Percentiles rank a stretch among this genome's conserved stretches.
Evolutionary conservation across 768 basidiomycete genomes (phyloP).

Genomic region (Lentinus brumalis): DNA sequence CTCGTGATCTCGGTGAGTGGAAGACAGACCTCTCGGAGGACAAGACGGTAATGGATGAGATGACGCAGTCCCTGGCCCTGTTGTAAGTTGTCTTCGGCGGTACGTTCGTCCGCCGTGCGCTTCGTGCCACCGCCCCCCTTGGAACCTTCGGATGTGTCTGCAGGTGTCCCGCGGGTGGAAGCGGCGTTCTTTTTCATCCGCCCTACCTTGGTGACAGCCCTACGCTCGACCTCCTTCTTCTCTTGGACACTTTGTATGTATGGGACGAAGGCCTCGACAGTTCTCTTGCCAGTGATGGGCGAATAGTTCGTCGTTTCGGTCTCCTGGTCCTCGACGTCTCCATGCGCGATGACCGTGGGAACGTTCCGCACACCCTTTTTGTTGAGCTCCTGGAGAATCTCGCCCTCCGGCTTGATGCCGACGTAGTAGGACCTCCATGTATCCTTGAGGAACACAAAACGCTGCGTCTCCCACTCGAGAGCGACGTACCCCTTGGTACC

Average conservation of each 20-base stretch:
- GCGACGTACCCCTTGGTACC: constrained; percentile 18
- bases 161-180: too few relatives aligned
- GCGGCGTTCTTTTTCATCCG: too few relatives aligned
- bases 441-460: constrained; percentile 19
- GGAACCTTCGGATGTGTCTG: too few relatives aligned
- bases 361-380: neutral
- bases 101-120: neutral
- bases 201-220: too few relatives aligned
- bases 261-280: neutral
- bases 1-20: neutral
- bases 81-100: neutral
- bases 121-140: too few relatives aligned
- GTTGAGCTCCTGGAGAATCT: neutral
- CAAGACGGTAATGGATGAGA: neutral
- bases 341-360: neutral
- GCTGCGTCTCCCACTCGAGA: constrained; percentile 3
- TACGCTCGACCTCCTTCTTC: too few relatives aligned
- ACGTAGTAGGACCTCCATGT: constrained; percentile 7
- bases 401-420: constrained; percentile 2
- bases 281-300: neutral
- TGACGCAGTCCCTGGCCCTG: neutral
- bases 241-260: too few relatives aligned
- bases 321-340: neutral
- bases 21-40: neutral
- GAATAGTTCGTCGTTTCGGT: neutral